A percentile compares a stretch with the other conserved stretches of the same genome.
Conservation (phyloP, 1,284 basidiomycete genomes). For the Cryptococcus sp. region DNA sequence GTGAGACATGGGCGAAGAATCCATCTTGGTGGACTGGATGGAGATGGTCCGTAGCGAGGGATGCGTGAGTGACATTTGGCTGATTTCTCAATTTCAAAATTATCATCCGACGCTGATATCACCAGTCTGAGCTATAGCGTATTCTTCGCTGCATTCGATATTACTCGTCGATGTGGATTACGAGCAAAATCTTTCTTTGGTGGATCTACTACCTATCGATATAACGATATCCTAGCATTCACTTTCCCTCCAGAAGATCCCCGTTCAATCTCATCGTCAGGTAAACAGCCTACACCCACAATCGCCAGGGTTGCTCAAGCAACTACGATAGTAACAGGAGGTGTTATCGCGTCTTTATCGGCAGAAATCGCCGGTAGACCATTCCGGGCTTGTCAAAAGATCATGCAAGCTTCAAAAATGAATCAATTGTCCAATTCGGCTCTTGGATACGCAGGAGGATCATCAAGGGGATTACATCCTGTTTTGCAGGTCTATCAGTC, state of each 20-base stretch:
- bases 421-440: background rate
- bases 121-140: constrained; percentile 33
- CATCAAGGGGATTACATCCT: constrained; percentile 6
- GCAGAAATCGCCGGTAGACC: constrained; percentile 40
- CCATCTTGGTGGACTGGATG: constrained; percentile 43
- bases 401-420: constrained; percentile 12
- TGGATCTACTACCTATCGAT: constrained; percentile 10
- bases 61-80: constrained; percentile 27
- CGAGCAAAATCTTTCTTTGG: constrained; percentile 39
- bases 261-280: background rate
- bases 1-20: constrained; percentile 33
- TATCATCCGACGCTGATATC: background rate
- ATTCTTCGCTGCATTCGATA: constrained; percentile 47
- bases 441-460: background rate
- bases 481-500: constrained; percentile 16
- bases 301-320: constrained; percentile 43
- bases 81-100: background rate
- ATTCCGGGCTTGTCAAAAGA: constrained; percentile 32
- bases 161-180: constrained; percentile 39
- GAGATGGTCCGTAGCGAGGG: constrained; percentile 39
- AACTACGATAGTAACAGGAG: constrained; percentile 41
- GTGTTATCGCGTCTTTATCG: constrained; percentile 35
- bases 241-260: background rate
- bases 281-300: constrained; percentile 23
- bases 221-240: constrained; percentile 16